Conservation (phyloP, 2,329 filamentous ascomycete genomes). For the Pseudogymnoascus pannorum region DNA sequence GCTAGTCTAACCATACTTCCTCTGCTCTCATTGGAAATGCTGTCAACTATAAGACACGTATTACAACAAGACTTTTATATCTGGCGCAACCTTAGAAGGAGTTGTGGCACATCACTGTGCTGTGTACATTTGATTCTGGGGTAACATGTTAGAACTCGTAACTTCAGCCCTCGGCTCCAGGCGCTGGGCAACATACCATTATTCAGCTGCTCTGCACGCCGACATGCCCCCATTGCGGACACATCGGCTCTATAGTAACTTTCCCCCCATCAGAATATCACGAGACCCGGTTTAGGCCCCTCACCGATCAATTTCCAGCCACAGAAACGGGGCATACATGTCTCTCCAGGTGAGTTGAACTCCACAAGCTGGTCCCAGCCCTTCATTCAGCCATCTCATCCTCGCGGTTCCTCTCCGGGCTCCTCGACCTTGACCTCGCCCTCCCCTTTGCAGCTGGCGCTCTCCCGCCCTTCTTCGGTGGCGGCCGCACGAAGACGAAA, state of each 20-base stretch:
- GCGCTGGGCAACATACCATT: background rate
- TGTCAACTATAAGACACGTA: background rate
- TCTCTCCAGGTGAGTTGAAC: background rate
- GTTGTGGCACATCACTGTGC: background rate
- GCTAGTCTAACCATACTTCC: background rate
- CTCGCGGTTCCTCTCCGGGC: constrained; percentile 23
- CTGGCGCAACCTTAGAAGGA: background rate
- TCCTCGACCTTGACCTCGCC: constrained; percentile 28
- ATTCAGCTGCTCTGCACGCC: constrained; percentile 15
- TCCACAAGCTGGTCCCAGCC: background rate
- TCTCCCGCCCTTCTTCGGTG: constrained; percentile 46
- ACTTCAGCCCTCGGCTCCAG: background rate
- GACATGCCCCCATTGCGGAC: constrained; percentile 19
- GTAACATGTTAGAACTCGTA: background rate
- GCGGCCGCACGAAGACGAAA: constrained; percentile 78
- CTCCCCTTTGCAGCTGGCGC: constrained; percentile 25
- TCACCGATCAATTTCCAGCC: background rate
- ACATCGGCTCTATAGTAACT: constrained; percentile 19
- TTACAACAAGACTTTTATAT: constrained; percentile 3
- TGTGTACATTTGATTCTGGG: constrained; percentile 7
- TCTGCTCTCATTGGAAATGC: background rate
- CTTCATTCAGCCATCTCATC: background rate
- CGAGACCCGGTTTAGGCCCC: background rate
- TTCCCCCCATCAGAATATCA: background rate
- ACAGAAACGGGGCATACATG: background rate